These are phyloP conservation scores for Zasmidium angulare DNA, from an alignment of 2,329 filamentous ascomycete species.

Conservation along the genomic window DNA sequence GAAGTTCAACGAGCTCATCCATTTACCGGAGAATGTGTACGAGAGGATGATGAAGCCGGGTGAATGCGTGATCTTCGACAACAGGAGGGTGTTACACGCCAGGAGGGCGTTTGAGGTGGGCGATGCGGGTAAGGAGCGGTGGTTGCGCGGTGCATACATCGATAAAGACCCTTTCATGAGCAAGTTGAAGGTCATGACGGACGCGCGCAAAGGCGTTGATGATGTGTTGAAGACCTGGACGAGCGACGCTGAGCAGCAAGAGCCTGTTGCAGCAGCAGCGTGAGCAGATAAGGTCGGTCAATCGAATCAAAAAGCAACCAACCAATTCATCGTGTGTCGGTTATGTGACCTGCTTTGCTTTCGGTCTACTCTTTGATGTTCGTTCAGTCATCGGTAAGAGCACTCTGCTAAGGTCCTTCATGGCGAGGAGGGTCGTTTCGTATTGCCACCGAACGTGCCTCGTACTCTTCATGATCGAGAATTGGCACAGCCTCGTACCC, in stretches of 20 bases:
- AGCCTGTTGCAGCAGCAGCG: background rate
- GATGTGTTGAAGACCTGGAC: background rate
- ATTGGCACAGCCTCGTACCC: background rate
- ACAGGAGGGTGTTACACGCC: conserved; percentile 81
- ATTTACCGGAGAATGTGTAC: conserved; percentile 59
- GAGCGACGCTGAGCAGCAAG: background rate
- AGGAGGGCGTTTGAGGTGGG: conserved; percentile 69
- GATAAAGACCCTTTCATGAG: conserved; percentile 61
- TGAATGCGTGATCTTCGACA: conserved; percentile 92
- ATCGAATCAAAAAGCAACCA: too few relatives aligned
- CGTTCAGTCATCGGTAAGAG: too few relatives aligned
- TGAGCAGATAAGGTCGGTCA: too few relatives aligned
- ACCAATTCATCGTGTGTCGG: too few relatives aligned
- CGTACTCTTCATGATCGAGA: background rate
- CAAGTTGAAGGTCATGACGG: conserved; percentile 29
- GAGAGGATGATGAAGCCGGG: conserved; percentile 74
- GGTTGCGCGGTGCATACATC: conserved; percentile 85
- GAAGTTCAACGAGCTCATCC: conserved; percentile 60
- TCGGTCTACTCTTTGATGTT: too few relatives aligned
- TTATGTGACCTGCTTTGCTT: too few relatives aligned
- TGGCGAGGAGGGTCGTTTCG: background rate
- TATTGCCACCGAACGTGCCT: background rate
- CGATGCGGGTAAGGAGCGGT: conserved; percentile 64
- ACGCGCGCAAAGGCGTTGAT: conserved; percentile 1
- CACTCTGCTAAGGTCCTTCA: too few relatives aligned